Evolutionary conservation across 2,329 filamentous ascomycete species (phyloP).

Genomic region (Fusarium gaditjirri): DNA sequence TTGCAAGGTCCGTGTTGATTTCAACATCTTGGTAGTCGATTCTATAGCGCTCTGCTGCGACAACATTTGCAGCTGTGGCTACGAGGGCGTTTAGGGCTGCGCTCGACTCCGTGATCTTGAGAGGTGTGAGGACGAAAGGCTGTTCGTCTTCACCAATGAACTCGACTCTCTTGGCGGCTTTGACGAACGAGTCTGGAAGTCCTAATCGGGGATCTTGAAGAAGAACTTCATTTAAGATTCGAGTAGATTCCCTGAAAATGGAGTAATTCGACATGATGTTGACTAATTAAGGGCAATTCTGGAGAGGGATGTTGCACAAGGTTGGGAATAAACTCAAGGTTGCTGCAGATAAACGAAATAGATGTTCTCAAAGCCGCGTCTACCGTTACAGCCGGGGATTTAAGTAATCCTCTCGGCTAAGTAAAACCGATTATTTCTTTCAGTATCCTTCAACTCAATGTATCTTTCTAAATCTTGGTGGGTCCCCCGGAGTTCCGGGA

Average conservation of each 20-base stretch:
- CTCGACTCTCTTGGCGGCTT: neutral
- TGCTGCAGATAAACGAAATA: neutral
- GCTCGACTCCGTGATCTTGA: constrained; percentile 1
- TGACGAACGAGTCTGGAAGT: neutral
- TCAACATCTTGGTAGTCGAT: neutral
- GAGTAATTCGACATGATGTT: neutral
- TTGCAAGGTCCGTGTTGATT: neutral
- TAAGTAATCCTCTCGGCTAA: neutral
- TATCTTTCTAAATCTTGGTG: neutral
- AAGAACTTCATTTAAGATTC: neutral
- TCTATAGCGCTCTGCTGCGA: neutral
- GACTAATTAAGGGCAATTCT: neutral
- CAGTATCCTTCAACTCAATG: neutral
- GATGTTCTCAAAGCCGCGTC: neutral
- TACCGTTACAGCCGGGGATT: neutral
- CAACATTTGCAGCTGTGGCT: neutral
- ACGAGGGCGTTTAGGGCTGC: neutral
- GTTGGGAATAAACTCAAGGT: neutral
- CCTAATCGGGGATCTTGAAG: neutral
- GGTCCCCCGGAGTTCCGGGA: neutral
- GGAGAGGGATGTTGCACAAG: neutral
- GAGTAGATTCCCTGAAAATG: neutral
- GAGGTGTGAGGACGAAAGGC: neutral
- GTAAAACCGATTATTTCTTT: neutral
- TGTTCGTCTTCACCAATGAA: neutral